These are phyloP conservation scores for Pisolithus marmoratus DNA, from an alignment of 768 basidiomycete genomes.

Conservation along the genomic window DNA sequence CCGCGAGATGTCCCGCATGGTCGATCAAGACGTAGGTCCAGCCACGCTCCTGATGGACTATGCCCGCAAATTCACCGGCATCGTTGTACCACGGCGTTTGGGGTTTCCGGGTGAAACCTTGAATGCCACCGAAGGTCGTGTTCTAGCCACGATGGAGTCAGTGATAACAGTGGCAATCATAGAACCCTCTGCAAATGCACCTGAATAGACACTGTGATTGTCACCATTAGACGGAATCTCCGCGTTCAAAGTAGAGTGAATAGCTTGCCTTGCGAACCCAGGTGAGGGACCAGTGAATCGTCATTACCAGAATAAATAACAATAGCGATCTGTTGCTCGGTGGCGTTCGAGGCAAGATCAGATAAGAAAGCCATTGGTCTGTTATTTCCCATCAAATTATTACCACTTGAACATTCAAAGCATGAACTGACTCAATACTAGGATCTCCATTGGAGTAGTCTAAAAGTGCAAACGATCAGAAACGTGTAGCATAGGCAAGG, in stretches of 20 bases:
- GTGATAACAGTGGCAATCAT: background rate
- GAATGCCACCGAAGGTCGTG: conserved; percentile 73
- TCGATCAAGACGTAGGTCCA: conserved; percentile 40
- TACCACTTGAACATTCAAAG: background rate
- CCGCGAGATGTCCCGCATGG: conserved; percentile 37
- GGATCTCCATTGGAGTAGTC: conserved; percentile 22
- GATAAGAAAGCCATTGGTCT: conserved; percentile 62
- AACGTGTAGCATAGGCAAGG: background rate
- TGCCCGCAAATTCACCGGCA: conserved; percentile 52
- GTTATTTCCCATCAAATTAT: conserved; percentile 7
- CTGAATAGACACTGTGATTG: conserved; percentile 50
- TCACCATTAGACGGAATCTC: conserved; percentile 1
- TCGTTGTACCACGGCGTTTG: conserved; percentile 66
- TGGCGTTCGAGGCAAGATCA: conserved; percentile 62
- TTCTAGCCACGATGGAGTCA: conserved; percentile 38
- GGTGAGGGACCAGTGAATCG: conserved; percentile 59
- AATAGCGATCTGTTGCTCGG: conserved; percentile 44
- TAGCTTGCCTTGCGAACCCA: conserved; percentile 53
- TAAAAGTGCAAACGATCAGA: conserved; percentile 3
- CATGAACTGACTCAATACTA: conserved; percentile 29
- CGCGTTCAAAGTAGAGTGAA: background rate
- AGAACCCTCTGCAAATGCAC: conserved; percentile 23
- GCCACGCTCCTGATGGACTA: conserved; percentile 69
- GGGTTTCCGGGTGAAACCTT: conserved; percentile 65
- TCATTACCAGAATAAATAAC: conserved; percentile 66